phyloP scores from a whole-genome alignment of 192 early-diverging fungal genomes.

The Backusella australiensis region DNA sequence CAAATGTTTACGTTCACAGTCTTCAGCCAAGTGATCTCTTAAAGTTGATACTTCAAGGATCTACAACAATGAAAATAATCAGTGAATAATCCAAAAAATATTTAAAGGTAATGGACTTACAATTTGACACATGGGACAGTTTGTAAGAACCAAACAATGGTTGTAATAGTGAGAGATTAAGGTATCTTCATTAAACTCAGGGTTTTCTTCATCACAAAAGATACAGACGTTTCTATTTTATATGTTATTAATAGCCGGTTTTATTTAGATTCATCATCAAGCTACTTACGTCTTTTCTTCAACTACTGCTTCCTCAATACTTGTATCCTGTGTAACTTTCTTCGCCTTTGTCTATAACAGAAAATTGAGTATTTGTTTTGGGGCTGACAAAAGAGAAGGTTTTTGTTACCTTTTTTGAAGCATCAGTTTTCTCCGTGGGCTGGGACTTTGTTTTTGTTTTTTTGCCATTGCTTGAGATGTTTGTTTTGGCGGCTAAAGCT shows the following conservation, averaged over 20 bases:
- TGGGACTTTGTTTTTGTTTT: neutral
- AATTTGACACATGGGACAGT: conserved; percentile 68
- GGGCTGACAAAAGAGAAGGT: neutral
- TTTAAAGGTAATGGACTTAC: conserved; percentile 37
- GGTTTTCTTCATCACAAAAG: conserved; percentile 68
- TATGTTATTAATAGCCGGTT: neutral
- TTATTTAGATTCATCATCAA: neutral
- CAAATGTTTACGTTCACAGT: conserved; percentile 58
- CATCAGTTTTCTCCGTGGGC: conserved; percentile 22
- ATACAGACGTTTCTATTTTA: conserved; percentile 49
- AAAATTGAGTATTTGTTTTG: neutral
- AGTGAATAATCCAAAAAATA: neutral
- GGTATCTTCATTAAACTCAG: conserved; percentile 64
- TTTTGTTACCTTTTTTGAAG: conserved; percentile 1
- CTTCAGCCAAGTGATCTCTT: conserved; percentile 58
- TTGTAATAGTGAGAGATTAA: conserved; percentile 77
- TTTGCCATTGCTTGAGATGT: neutral
- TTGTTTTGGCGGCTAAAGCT: conserved; percentile 17
- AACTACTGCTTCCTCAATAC: neutral
- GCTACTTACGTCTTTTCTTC: conserved; percentile 8
- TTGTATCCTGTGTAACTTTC: neutral
- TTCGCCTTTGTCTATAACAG: neutral
- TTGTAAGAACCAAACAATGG: conserved; percentile 67
- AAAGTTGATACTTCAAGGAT: conserved; percentile 70
- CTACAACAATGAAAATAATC: conserved; percentile 34